These are phyloP conservation scores for Acanthamoeba royreba DNA, from an alignment of 208 protist genomes.

Conservation along the genomic window DNA sequence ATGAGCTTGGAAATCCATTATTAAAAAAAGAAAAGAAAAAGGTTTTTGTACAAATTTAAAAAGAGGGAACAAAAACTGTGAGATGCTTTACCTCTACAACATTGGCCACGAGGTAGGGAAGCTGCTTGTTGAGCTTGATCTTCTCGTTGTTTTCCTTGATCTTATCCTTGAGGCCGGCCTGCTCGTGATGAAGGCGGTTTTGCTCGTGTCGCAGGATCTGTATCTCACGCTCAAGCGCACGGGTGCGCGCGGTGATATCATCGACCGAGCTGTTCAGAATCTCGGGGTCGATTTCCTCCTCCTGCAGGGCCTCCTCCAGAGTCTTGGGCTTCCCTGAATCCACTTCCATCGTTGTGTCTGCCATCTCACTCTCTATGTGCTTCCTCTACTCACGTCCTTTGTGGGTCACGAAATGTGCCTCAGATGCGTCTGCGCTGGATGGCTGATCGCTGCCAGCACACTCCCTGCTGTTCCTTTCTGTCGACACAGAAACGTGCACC, in stretches of 20 bases:
- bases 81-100: slow-evolving; percentile 86
- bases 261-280: slow-evolving; percentile 37
- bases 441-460: too few relatives aligned
- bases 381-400: too few relatives aligned
- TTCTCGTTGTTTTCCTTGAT: slow-evolving; percentile 90
- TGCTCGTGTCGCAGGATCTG: slow-evolving; percentile 71
- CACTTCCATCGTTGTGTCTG: neutral
- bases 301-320: slow-evolving; percentile 43
- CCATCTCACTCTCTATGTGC: neutral
- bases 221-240: slow-evolving; percentile 84
- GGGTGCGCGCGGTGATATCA: slow-evolving; percentile 75
- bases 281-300: slow-evolving; percentile 20
- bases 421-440: neutral
- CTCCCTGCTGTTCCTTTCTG: too few relatives aligned
- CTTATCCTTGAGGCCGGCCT: slow-evolving; percentile 68
- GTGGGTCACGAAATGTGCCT: too few relatives aligned
- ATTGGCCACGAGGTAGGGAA: slow-evolving; percentile 92
- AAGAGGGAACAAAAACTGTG: neutral
- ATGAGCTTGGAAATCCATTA: neutral
- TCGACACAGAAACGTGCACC: too few relatives aligned
- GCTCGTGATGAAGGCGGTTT: slow-evolving; percentile 79
- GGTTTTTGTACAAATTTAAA: too few relatives aligned
- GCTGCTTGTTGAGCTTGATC: slow-evolving; percentile 91
- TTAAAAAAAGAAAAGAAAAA: neutral
- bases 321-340: slow-evolving; percentile 44